Evolutionary conservation across 2,329 filamentous ascomycete genomes (phyloP), one percentile per base, ranked within the genome.

Genomic region (Aureobasidium melanogenum): DNA sequence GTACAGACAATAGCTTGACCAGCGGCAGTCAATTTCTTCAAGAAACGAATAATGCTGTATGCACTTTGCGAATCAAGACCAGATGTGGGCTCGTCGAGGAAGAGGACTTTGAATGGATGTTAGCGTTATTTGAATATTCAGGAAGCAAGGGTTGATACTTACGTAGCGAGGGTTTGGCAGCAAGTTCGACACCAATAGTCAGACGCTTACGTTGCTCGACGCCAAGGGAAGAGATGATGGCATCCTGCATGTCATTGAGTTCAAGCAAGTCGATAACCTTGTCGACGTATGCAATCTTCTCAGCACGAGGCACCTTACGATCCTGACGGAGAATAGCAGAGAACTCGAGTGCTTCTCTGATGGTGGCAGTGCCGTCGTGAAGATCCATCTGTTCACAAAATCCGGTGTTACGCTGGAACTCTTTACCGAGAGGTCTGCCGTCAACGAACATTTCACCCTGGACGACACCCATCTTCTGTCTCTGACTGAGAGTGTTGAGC

Each of bases 1-100:
- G 87, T 89, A 72, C 87, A 89, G 57, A 90, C 77, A 64, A 90
- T 88, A 8, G 86, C 86, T 68, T 89, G 85, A 1, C 86, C 87
- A 14, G 85, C 83, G 8, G 79, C 76, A 5, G 84, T 79, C 3
- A 89, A 77, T 69, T 89, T 89, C 75, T 84, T 85, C 60, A 89
- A 69, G 74, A 89, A 88, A 1, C 82, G 78, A 3, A 88, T 79
- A 63, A 89, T 88, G 0, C 82, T 86, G 71, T 80, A 88, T 0
- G 87, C 86, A 1, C 83, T 84, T 66, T 89, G 86, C 15, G 81
- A 84, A 71, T 90, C 87, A 3, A 90, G 78, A 62, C 87, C 87
- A 63, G 81, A 84, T 0, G 87, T 89, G 0, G 87, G 87, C 68
- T 90, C 87, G 66, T 89, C 87, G 19, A 89, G 74, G 75, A 89